These are phyloP conservation scores for Penicillium fimorum DNA, from an alignment of 495 filamentous ascomycete species.

Conservation along the genomic window DNA sequence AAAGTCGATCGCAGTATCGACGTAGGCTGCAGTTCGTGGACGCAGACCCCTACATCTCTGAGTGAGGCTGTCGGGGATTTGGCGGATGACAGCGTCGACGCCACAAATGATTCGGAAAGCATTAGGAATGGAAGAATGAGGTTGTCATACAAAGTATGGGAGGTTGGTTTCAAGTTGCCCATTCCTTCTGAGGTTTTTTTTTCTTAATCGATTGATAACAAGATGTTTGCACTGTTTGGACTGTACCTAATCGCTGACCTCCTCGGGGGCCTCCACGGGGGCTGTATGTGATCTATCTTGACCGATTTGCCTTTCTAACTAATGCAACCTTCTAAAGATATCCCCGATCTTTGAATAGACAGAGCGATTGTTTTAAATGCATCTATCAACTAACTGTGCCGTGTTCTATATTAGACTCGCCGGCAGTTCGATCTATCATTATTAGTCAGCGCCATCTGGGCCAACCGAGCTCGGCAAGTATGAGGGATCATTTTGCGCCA, in stretches of 20 bases:
- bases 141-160: constrained; percentile 23
- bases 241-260: background rate
- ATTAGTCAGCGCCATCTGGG: constrained; percentile 4
- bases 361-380: constrained; percentile 1
- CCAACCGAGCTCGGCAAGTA: constrained; percentile 5
- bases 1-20: constrained; percentile 69
- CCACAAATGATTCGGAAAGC: constrained; percentile 80
- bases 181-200: constrained; percentile 32
- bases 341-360: constrained; percentile 1
- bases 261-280: constrained; percentile 3
- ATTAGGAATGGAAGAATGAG: constrained; percentile 46
- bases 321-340: constrained; percentile 2
- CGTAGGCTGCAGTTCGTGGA: constrained; percentile 77
- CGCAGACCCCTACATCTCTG: constrained; percentile 79
- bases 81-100: constrained; percentile 63
- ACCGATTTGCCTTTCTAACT: constrained; percentile 1
- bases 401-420: background rate
- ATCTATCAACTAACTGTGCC: constrained; percentile 3
- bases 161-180: constrained; percentile 8
- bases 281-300: constrained; percentile 2
- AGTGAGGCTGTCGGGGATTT: constrained; percentile 62
- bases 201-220: constrained; percentile 35
- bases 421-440: background rate
- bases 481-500: constrained; percentile 8
- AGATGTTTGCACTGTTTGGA: constrained; percentile 44